These are phyloP conservation scores for Panicum miliaceum DNA, from an alignment of 176 grass and related monocot genomes.

Conservation along the genomic window DNA sequence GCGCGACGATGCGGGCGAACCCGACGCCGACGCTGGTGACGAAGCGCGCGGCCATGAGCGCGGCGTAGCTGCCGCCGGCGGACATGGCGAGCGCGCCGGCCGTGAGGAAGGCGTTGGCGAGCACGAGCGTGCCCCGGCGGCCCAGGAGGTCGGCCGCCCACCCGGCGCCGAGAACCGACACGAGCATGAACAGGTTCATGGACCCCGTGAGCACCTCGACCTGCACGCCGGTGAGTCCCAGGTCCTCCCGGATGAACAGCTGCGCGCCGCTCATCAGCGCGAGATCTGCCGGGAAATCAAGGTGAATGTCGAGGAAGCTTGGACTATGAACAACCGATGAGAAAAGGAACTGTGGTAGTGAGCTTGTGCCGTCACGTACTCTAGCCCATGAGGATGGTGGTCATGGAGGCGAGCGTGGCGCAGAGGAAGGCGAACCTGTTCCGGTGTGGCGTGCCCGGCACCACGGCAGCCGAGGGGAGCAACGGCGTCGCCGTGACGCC, in stretches of 20 bases:
- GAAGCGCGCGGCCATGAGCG: slow-evolving; percentile 47
- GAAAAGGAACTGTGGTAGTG: no score
- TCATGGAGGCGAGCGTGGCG: slow-evolving; percentile 50
- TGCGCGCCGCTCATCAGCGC: slow-evolving; percentile 66
- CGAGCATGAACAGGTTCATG: slow-evolving; percentile 54
- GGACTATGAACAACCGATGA: no score
- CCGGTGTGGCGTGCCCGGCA: background rate
- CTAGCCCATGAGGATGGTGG: slow-evolving; percentile 56
- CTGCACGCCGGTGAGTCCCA: slow-evolving; percentile 38
- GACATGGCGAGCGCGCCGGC: slow-evolving; percentile 53
- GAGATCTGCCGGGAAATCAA: slow-evolving; percentile 28
- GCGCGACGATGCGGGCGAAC: slow-evolving; percentile 30
- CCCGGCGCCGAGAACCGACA: slow-evolving; percentile 44
- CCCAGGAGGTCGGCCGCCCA: slow-evolving; percentile 47
- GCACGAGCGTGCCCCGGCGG: slow-evolving; percentile 44
- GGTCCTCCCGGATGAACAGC: slow-evolving; percentile 60
- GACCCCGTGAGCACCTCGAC: slow-evolving; percentile 54
- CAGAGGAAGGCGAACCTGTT: slow-evolving; percentile 42
- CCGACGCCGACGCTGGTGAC: slow-evolving; percentile 54
- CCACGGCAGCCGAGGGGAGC: background rate
- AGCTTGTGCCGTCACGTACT: background rate
- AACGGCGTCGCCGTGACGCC: background rate
- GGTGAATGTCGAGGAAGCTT: no score
- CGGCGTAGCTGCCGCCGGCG: slow-evolving; percentile 35
- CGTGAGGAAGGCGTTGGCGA: slow-evolving; percentile 53